A percentile compares a stretch with the other conserved stretches of the same genome.
Conservation (phyloP, 2,329 filamentous ascomycete species). For the Cordyceps fumosorosea region DNA sequence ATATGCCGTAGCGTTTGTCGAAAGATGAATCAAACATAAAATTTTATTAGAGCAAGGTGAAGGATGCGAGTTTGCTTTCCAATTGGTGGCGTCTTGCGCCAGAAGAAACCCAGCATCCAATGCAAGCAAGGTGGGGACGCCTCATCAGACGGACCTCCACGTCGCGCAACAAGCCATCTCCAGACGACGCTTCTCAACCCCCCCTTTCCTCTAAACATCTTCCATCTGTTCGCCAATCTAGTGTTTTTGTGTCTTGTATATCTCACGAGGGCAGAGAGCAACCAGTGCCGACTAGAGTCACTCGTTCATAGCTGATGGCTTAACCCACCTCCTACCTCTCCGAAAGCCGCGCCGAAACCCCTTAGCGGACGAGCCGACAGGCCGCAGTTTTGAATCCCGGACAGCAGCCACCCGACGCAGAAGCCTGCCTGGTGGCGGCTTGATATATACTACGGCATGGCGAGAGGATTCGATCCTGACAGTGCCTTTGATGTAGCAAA, state of each 20-base stretch:
- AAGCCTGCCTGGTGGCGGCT: not conserved
- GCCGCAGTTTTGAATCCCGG: not conserved
- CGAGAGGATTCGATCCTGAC: slow-evolving; percentile 16
- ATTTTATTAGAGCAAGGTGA: too few species aligned
- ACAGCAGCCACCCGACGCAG: not conserved
- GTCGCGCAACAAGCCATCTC: not conserved
- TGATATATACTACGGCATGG: slow-evolving; percentile 5
- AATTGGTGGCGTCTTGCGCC: not conserved
- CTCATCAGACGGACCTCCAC: not conserved
- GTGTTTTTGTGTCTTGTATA: not conserved
- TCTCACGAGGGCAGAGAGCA: not conserved
- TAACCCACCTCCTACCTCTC: not conserved
- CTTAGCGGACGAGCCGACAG: slow-evolving; percentile 8
- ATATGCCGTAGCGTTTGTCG: too few species aligned
- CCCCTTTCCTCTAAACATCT: slow-evolving; percentile 1
- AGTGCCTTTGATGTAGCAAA: slow-evolving; percentile 18
- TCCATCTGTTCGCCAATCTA: not conserved
- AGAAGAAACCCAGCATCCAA: not conserved
- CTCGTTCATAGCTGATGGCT: slow-evolving; percentile 1
- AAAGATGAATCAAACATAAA: too few species aligned
- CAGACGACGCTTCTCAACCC: not conserved
- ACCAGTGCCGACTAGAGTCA: not conserved
- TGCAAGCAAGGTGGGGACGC: slow-evolving; percentile 2
- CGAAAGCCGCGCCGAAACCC: slow-evolving; percentile 1
- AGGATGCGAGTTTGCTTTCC: too few species aligned